Conservation (phyloP, 1,284 basidiomycete genomes). For the Ceratobasidium sp. region DNA sequence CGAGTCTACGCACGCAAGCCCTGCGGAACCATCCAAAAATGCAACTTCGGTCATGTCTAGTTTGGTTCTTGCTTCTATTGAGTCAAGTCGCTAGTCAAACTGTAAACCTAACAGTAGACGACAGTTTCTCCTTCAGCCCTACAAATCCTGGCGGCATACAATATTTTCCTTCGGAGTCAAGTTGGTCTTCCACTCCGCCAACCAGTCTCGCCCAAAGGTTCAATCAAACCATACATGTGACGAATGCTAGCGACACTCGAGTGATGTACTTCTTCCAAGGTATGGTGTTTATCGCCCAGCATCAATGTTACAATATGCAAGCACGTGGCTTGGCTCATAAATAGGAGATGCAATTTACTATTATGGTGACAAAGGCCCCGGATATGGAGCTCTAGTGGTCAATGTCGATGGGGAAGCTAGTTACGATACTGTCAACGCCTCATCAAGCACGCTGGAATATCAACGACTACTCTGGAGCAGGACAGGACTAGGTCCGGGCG, state of each 20-base stretch:
- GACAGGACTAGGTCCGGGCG: conserved; percentile 4
- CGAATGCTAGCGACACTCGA: not conserved
- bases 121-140: not conserved
- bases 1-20: no score
- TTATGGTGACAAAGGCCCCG: conserved; percentile 11
- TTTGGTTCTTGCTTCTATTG: not conserved
- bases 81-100: not conserved
- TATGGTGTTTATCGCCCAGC: not conserved
- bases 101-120: conserved; percentile 11
- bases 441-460: not conserved
- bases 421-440: not conserved
- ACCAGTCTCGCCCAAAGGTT: not conserved
- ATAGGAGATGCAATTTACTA: conserved; percentile 6
- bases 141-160: not conserved
- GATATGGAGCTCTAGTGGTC: not conserved
- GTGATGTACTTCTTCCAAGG: conserved; percentile 18
- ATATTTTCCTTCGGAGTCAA: conserved; percentile 19
- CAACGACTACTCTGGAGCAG: conserved; percentile 1
- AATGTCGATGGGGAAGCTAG: not conserved
- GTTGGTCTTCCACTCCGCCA: not conserved
- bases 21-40: not conserved
- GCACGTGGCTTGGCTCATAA: not conserved
- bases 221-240: not conserved
- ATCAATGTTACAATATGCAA: no score
- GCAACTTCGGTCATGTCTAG: not conserved